These are phyloP conservation scores for Penicillium oxalicum DNA, from an alignment of 2,329 filamentous ascomycete species.

Conservation along the genomic window DNA sequence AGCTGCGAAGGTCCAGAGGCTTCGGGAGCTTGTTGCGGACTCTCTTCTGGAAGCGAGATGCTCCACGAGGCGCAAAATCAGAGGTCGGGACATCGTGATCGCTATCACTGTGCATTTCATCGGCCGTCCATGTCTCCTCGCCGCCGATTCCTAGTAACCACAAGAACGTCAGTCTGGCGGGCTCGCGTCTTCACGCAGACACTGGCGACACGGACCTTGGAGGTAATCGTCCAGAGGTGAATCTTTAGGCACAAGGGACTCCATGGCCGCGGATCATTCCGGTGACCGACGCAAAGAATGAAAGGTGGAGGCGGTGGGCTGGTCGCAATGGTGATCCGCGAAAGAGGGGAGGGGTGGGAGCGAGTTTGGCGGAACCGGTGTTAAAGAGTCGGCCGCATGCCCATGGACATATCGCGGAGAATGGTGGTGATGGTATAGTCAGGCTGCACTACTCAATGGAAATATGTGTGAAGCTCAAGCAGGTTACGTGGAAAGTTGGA, in stretches of 20 bases:
- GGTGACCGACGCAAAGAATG: conserved; percentile 10
- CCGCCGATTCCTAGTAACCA: conserved; percentile 40
- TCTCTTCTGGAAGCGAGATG: conserved; percentile 44
- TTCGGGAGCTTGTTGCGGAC: conserved; percentile 46
- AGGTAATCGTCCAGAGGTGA: conserved; percentile 85
- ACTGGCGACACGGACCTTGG: conserved; percentile 57
- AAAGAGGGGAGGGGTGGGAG: conserved; percentile 54
- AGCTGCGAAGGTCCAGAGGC: conserved; percentile 38
- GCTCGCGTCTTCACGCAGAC: neutral
- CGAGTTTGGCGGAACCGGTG: conserved; percentile 85
- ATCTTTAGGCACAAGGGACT: conserved; percentile 79
- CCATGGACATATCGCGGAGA: conserved; percentile 14
- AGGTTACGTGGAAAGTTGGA: conserved; percentile 2
- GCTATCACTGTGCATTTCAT: conserved; percentile 27
- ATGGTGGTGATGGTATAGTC: neutral
- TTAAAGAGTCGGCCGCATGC: conserved; percentile 77
- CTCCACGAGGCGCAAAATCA: conserved; percentile 48
- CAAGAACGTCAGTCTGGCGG: conserved; percentile 9
- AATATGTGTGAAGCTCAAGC: neutral
- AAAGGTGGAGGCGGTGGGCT: conserved; percentile 13
- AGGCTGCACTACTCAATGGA: too few relatives aligned
- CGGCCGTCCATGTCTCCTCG: conserved; percentile 35
- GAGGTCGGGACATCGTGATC: conserved; percentile 23
- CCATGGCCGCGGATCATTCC: conserved; percentile 56
- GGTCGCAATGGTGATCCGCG: conserved; percentile 39